Percentiles rank a stretch among this genome's conserved stretches.
Conservation (phyloP, 164 flowering plant genomes). For the Dillenia suffruticosa region DNA sequence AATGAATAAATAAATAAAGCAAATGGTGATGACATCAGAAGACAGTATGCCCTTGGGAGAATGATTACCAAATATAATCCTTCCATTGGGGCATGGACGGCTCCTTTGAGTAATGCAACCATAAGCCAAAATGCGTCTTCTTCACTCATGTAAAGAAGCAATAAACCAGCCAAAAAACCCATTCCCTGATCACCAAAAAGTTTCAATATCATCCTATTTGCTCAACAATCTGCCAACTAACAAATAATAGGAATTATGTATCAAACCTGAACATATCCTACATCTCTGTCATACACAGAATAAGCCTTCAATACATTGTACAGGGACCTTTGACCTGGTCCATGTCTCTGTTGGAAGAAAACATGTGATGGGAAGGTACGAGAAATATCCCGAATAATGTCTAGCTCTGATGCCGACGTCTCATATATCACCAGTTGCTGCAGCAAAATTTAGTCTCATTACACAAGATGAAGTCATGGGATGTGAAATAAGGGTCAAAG, state of each 20-base stretch:
- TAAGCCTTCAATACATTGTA: constrained; percentile 98
- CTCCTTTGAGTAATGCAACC: constrained; percentile 95
- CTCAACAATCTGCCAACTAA: not conserved
- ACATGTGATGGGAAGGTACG: constrained; percentile 98
- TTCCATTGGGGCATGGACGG: constrained; percentile 99
- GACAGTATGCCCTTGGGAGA: constrained; percentile 1
- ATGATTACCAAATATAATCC: constrained; percentile 81
- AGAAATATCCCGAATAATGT: constrained; percentile 95
- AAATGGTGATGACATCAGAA: not conserved
- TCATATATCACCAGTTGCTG: constrained; percentile 98
- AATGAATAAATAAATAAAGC: too few relatives aligned
- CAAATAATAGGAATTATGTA: not conserved
- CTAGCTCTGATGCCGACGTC: constrained; percentile 92
- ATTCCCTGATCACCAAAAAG: constrained; percentile 69
- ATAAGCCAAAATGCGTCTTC: constrained; percentile 99
- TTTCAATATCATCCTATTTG: constrained; percentile 1
- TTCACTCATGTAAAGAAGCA: constrained; percentile 99
- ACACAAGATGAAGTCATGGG: constrained; percentile 1
- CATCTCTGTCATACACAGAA: constrained; percentile 95
- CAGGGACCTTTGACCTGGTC: constrained; percentile 99
- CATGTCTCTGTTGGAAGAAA: constrained; percentile 98
- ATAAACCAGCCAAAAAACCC: constrained; percentile 93
- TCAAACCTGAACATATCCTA: constrained; percentile 96
- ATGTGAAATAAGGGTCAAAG: too few relatives aligned
- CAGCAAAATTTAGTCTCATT: constrained; percentile 19